Evolutionary conservation across 2,329 filamentous ascomycete species (phyloP).

Genomic region (Chaetomium olivaceum): DNA sequence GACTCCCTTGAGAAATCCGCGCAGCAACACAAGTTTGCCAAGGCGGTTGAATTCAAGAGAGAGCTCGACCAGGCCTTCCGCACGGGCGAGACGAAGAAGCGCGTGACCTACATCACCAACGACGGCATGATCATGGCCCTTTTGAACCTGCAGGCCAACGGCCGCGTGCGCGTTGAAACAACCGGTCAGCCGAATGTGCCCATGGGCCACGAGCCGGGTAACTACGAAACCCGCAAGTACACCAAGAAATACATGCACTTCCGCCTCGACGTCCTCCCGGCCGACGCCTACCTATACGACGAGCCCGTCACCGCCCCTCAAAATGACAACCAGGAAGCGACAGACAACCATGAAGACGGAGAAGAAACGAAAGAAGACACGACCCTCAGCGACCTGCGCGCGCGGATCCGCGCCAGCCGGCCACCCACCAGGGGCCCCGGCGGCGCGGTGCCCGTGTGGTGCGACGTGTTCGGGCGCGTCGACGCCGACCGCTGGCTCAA

Average conservation of each 20-base stretch:
- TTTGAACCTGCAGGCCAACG: constrained; percentile 63
- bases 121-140: constrained; percentile 69
- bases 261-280: constrained; percentile 60
- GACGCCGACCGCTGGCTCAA: constrained; percentile 65
- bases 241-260: constrained; percentile 67
- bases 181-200: constrained; percentile 61
- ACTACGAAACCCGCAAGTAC: constrained; percentile 70
- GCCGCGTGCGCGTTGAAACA: constrained; percentile 55
- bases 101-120: constrained; percentile 56
- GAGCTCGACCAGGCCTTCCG: constrained; percentile 59
- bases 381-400: constrained; percentile 37
- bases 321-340: not conserved
- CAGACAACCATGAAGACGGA: not conserved
- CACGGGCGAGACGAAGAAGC: constrained; percentile 39
- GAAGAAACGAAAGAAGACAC: constrained; percentile 33
- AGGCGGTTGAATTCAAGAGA: constrained; percentile 61
- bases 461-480: constrained; percentile 64
- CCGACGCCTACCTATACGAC: constrained; percentile 57
- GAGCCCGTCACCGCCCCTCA: constrained; percentile 35
- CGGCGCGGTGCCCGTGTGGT: constrained; percentile 68
- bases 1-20: constrained; percentile 58
- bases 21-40: constrained; percentile 54
- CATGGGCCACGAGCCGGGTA: constrained; percentile 69
- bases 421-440: constrained; percentile 46
- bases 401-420: constrained; percentile 35